These are phyloP conservation scores for Aspergillus hancockii DNA, from an alignment of 495 filamentous ascomycete species.

Conservation along the genomic window DNA sequence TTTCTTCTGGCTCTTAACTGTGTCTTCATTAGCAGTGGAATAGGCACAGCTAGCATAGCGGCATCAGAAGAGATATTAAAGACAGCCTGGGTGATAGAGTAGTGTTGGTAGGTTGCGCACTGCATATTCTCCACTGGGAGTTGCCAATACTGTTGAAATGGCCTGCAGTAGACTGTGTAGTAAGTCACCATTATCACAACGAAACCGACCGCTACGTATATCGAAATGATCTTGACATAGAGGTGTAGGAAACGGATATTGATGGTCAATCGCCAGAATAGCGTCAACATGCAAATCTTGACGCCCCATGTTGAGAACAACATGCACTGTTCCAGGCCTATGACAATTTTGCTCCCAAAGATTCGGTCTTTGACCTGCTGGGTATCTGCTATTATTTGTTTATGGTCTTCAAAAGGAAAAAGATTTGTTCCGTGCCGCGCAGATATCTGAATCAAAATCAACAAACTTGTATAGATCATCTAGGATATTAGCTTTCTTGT, in stretches of 20 bases:
- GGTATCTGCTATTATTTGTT: slow-evolving; percentile 43
- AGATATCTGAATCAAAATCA: slow-evolving; percentile 59
- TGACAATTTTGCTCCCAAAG: slow-evolving; percentile 53
- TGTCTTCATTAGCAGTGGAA: slow-evolving; percentile 58
- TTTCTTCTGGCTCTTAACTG: slow-evolving; percentile 54
- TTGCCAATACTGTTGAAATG: slow-evolving; percentile 63
- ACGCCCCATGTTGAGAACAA: slow-evolving; percentile 51
- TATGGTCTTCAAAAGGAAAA: slow-evolving; percentile 53
- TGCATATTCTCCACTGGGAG: slow-evolving; percentile 43
- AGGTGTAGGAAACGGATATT: slow-evolving; percentile 36
- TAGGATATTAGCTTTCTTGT: slow-evolving; percentile 13
- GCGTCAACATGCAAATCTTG: slow-evolving; percentile 53
- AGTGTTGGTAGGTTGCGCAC: slow-evolving; percentile 43
- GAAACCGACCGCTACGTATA: slow-evolving; percentile 56
- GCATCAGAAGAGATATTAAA: slow-evolving; percentile 68
- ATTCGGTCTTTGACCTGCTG: slow-evolving; percentile 45
- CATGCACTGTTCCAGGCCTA: slow-evolving; percentile 55
- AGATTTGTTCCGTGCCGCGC: slow-evolving; percentile 58
- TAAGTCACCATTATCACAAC: slow-evolving; percentile 63
- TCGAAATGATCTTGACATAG: slow-evolving; percentile 54
- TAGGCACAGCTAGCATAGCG: slow-evolving; percentile 60
- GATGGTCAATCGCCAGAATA: slow-evolving; percentile 48
- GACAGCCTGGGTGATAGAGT: slow-evolving; percentile 65
- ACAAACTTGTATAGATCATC: slow-evolving; percentile 55
- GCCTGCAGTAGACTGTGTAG: slow-evolving; percentile 64